Percentiles rank a stretch among this genome's conserved stretches.
These are phyloP conservation scores for Xylaria sp. DNA, from an alignment of 2,329 filamentous ascomycete species.

Conservation along the genomic window DNA sequence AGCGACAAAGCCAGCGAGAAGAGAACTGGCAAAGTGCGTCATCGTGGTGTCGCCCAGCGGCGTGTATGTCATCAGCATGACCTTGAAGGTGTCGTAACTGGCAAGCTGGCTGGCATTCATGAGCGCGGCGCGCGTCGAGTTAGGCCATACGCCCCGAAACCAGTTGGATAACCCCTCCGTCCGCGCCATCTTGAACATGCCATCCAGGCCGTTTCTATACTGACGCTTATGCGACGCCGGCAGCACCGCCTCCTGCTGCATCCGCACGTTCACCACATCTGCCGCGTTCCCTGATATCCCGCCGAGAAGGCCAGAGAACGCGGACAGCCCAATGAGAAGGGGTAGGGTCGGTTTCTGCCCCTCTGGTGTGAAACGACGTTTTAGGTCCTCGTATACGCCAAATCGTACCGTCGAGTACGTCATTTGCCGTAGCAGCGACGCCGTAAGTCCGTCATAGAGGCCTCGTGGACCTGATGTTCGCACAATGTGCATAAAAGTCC, in stretches of 20 bases:
- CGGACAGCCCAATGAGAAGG: constrained; percentile 84
- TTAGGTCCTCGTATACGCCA: constrained; percentile 94
- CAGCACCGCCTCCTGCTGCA: constrained; percentile 92
- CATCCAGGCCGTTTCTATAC: constrained; percentile 89
- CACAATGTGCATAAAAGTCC: constrained; percentile 85
- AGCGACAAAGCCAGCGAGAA: constrained; percentile 83
- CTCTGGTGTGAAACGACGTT: constrained; percentile 68
- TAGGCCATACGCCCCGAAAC: constrained; percentile 88
- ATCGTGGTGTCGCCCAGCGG: constrained; percentile 74
- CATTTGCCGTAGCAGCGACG: constrained; percentile 89
- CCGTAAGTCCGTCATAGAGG: constrained; percentile 91
- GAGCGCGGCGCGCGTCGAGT: constrained; percentile 81
- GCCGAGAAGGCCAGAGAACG: constrained; percentile 84
- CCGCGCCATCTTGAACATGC: constrained; percentile 84
- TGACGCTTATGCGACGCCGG: constrained; percentile 79
- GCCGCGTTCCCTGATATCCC: constrained; percentile 93
- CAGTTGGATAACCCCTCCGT: constrained; percentile 81
- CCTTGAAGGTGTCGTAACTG: constrained; percentile 86
- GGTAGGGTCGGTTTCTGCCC: constrained; percentile 71
- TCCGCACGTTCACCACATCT: constrained; percentile 96
- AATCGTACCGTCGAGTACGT: constrained; percentile 98
- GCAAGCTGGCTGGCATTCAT: constrained; percentile 89
- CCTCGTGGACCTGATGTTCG: constrained; percentile 79
- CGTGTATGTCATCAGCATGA: constrained; percentile 71
- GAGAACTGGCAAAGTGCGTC: constrained; percentile 81